Conservation (phyloP, 495 filamentous ascomycete species). For the Aspergillus funiculosus region DNA sequence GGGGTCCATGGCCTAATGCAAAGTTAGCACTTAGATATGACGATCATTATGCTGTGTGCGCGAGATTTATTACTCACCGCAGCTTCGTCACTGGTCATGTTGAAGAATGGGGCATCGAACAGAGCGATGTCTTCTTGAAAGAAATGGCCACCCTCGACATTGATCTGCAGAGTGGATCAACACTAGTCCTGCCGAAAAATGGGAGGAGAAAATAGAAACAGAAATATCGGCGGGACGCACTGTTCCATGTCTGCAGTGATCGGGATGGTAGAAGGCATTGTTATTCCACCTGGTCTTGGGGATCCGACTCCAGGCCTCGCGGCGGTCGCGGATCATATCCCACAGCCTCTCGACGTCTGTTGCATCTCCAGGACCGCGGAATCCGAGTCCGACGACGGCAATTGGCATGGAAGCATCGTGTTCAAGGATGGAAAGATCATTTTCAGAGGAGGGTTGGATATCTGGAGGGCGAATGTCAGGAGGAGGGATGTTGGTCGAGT, state of each 20-base stretch:
- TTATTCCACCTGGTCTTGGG: slow-evolving; percentile 48
- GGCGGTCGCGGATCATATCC: slow-evolving; percentile 47
- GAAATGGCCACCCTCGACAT: slow-evolving; percentile 29
- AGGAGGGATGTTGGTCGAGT: too few relatives aligned
- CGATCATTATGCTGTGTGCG: background rate
- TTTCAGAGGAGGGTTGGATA: too few relatives aligned
- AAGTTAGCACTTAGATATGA: background rate
- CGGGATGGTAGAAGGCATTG: slow-evolving; percentile 51
- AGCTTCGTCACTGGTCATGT: slow-evolving; percentile 47
- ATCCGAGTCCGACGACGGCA: slow-evolving; percentile 57
- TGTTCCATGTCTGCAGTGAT: slow-evolving; percentile 27
- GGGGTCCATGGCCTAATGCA: slow-evolving; percentile 29
- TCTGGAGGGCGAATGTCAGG: too few relatives aligned
- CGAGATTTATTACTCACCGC: slow-evolving; percentile 14
- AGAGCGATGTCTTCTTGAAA: slow-evolving; percentile 44
- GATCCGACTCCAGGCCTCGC: slow-evolving; percentile 46
- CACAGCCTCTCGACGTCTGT: slow-evolving; percentile 49
- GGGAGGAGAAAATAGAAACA: too few relatives aligned
- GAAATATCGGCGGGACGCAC: slow-evolving; percentile 9
- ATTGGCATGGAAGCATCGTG: slow-evolving; percentile 42
- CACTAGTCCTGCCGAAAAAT: too few relatives aligned
- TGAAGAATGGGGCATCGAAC: slow-evolving; percentile 55
- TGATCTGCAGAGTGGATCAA: background rate
- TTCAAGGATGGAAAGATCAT: slow-evolving; percentile 9
- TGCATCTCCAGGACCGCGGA: slow-evolving; percentile 52